These are phyloP conservation scores for Rhizophlyctis rosea DNA, from an alignment of 192 early-diverging fungal species.

Conservation along the genomic window DNA sequence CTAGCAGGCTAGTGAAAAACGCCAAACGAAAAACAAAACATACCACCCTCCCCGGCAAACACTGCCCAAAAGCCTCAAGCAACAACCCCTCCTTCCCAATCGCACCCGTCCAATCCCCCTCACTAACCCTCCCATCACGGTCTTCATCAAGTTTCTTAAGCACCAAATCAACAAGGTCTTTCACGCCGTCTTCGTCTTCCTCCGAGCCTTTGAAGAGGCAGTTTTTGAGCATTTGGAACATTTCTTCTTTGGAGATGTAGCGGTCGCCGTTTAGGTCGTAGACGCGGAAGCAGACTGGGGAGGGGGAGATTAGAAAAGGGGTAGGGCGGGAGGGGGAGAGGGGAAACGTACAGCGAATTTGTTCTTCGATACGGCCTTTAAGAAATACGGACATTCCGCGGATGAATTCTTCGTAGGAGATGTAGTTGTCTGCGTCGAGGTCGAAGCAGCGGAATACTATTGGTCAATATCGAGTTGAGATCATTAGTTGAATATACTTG, in stretches of 20 bases:
- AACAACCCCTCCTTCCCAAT: conserved; percentile 54
- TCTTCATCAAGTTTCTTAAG: conserved; percentile 61
- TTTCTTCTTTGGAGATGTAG: conserved; percentile 64
- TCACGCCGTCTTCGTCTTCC: conserved; percentile 63
- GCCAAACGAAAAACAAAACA: not conserved
- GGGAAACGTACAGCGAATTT: conserved; percentile 38
- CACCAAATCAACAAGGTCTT: conserved; percentile 57
- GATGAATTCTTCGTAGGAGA: conserved; percentile 54
- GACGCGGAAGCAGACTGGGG: conserved; percentile 55
- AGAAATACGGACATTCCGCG: conserved; percentile 57
- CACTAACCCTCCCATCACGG: conserved; percentile 54
- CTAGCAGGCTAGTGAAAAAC: not conserved
- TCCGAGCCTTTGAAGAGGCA: conserved; percentile 53
- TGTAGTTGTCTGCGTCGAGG: conserved; percentile 58
- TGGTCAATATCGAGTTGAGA: conserved; percentile 2
- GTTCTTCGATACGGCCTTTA: conserved; percentile 51
- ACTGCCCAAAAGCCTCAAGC: conserved; percentile 61
- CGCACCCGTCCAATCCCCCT: conserved; percentile 55
- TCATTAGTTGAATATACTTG: not conserved
- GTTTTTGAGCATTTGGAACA: conserved; percentile 64
- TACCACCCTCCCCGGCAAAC: conserved; percentile 45
- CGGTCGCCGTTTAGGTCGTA: conserved; percentile 63
- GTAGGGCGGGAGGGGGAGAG: conserved; percentile 2
- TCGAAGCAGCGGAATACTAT: conserved; percentile 62
- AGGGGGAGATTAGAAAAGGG: not conserved